Conservation (phyloP, 352 stramenopile species). For the Phytopythium aichiense region DNA sequence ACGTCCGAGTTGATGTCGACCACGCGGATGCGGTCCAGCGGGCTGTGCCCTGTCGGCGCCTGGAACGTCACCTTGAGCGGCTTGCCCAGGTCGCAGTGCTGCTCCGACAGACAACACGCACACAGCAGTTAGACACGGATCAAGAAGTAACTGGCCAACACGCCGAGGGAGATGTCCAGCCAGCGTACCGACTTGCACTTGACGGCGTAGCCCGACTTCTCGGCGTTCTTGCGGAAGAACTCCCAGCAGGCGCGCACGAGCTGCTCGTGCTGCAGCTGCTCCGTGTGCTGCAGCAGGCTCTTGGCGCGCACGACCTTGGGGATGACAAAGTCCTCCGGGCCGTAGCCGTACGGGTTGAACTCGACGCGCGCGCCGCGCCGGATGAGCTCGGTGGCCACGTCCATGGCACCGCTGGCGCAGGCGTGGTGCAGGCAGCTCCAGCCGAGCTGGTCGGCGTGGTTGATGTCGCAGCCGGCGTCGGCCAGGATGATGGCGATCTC, state of each 20-base stretch:
- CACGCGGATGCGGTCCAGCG: constrained; percentile 75
- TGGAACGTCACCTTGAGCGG: constrained; percentile 76
- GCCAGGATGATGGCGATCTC: constrained; percentile 82
- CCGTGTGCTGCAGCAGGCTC: constrained; percentile 83
- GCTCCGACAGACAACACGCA: constrained; percentile 1
- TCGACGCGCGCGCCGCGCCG: constrained; percentile 59
- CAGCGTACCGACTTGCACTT: constrained; percentile 65
- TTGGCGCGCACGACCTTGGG: constrained; percentile 75
- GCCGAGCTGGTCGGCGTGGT: constrained; percentile 77
- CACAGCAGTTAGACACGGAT: background rate
- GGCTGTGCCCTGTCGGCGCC: constrained; percentile 60
- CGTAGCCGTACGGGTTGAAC: constrained; percentile 85
- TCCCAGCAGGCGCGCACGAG: constrained; percentile 74
- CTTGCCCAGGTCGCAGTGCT: constrained; percentile 81
- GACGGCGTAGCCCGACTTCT: constrained; percentile 58
- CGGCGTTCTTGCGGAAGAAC: constrained; percentile 71
- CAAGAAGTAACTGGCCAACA: background rate
- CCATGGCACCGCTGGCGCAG: constrained; percentile 65
- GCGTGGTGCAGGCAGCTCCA: constrained; percentile 87
- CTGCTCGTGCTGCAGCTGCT: constrained; percentile 80
- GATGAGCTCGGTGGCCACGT: constrained; percentile 74
- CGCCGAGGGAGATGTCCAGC: too few species aligned
- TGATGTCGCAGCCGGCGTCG: constrained; percentile 81
- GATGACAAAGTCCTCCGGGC: constrained; percentile 81
- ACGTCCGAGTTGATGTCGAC: constrained; percentile 85